phyloP scores from a whole-genome alignment of 1,284 basidiomycete species.

The Sporisorium iseilematis-ciliati region DNA sequence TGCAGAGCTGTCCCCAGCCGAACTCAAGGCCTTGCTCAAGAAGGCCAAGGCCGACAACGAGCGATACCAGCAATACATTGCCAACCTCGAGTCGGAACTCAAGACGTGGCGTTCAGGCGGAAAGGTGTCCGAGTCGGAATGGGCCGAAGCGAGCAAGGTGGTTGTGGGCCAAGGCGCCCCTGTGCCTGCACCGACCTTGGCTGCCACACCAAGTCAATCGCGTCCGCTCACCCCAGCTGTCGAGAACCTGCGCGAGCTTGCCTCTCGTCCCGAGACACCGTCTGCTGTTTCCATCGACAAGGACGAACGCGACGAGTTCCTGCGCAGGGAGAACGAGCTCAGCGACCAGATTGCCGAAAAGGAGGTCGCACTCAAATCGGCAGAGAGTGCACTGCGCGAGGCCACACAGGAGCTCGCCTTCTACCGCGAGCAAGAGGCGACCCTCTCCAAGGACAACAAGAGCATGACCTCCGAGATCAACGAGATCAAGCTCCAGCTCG shows the following conservation, averaged over 20 bases:
- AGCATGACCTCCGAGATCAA: conserved; percentile 76
- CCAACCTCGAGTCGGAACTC: conserved; percentile 89
- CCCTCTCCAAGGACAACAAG: conserved; percentile 61
- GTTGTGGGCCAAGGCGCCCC: conserved; percentile 62
- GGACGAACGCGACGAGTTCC: conserved; percentile 97
- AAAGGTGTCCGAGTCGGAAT: conserved; percentile 85
- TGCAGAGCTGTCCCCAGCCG: conserved; percentile 94
- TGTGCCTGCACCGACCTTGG: conserved; percentile 59
- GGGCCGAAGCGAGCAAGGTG: conserved; percentile 80
- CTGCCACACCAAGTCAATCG: conserved; percentile 44
- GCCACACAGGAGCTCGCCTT: conserved; percentile 82
- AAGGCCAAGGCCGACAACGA: conserved; percentile 90
- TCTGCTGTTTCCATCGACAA: conserved; percentile 87
- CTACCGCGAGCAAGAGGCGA: conserved; percentile 82
- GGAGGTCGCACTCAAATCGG: conserved; percentile 68
- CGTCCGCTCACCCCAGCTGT: conserved; percentile 81
- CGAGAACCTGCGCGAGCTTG: conserved; percentile 78
- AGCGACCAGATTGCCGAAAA: conserved; percentile 91
- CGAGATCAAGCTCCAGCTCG: conserved; percentile 90
- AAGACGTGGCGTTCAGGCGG: conserved; percentile 90
- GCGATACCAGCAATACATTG: conserved; percentile 86
- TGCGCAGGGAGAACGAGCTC: conserved; percentile 95
- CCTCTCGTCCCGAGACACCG: conserved; percentile 74
- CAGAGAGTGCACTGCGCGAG: conserved; percentile 70
- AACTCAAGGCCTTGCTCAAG: conserved; percentile 90